Evolutionary conservation across 768 basidiomycete genomes (phyloP).

Genomic region (Pulveroboletus sp.): DNA sequence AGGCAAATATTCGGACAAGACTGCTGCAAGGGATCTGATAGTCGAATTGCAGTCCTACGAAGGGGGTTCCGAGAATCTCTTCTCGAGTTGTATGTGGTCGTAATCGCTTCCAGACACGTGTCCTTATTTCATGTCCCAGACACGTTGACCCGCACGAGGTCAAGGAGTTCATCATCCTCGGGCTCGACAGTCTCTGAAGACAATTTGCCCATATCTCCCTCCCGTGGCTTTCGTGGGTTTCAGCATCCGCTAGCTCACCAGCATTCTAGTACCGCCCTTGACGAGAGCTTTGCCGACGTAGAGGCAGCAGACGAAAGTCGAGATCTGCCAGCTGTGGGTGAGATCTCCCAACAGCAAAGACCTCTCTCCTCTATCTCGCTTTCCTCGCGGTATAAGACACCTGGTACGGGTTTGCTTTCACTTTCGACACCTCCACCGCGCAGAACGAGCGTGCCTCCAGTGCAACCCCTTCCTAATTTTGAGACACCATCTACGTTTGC

Average conservation of each 20-base stretch:
- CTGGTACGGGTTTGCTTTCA: conserved; percentile 59
- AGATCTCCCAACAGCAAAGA: conserved; percentile 41
- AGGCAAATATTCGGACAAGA: conserved; percentile 81
- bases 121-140: conserved; percentile 17
- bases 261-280: conserved; percentile 15
- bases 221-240: conserved; percentile 14
- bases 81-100: conserved; percentile 56
- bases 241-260: conserved; percentile 11
- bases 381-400: conserved; percentile 80
- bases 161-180: conserved; percentile 61
- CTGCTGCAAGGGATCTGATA: conserved; percentile 69
- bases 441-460: conserved; percentile 47
- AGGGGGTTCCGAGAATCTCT: conserved; percentile 62
- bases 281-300: conserved; percentile 42
- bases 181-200: conserved; percentile 57
- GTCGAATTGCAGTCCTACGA: conserved; percentile 75
- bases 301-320: conserved; percentile 49
- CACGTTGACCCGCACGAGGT: conserved; percentile 39
- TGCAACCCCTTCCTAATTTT: conserved; percentile 71
- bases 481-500: conserved; percentile 75
- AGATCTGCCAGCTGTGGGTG: conserved; percentile 40
- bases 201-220: conserved; percentile 18
- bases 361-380: conserved; percentile 64
- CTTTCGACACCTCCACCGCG: conserved; percentile 53
- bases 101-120: background rate